phyloP scores from a whole-genome alignment of 805 yeast genomes.

The Hanseniaspora thailandica region DNA sequence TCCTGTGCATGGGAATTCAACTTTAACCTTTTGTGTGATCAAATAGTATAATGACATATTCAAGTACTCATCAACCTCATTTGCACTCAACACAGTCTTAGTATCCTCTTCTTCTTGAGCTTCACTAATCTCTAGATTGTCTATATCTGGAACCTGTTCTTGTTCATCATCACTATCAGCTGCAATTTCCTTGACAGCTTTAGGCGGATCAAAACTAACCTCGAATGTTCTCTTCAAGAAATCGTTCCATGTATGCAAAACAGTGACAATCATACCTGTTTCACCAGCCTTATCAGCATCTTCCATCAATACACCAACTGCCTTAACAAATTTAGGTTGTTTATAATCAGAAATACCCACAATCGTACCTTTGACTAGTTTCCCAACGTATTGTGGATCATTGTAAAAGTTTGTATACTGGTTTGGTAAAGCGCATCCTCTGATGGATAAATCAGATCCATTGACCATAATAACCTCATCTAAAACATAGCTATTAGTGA shows the following conservation, averaged over 20 bases:
- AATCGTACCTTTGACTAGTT: conserved; percentile 40
- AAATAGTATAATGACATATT: conserved; percentile 60
- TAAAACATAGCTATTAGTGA: conserved; percentile 65
- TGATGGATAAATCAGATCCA: conserved; percentile 76
- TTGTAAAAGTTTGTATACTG: conserved; percentile 14
- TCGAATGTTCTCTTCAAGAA: conserved; percentile 44
- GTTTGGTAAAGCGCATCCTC: conserved; percentile 40
- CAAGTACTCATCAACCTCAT: conserved; percentile 67
- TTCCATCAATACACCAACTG: conserved; percentile 44
- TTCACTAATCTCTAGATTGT: conserved; percentile 18
- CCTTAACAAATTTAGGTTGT: conserved; percentile 52
- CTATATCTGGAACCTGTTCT: conserved; percentile 13
- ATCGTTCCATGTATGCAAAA: conserved; percentile 61
- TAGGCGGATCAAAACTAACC: conserved; percentile 35
- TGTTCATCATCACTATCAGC: conserved; percentile 15
- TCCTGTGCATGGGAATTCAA: conserved; percentile 56
- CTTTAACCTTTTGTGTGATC: conserved; percentile 38
- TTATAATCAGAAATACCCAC: conserved; percentile 61
- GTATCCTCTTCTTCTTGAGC: conserved; percentile 20
- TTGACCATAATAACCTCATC: conserved; percentile 42
- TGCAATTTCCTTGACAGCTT: conserved; percentile 17
- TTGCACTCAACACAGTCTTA: conserved; percentile 35
- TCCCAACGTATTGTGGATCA: neutral
- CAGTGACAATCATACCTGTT: conserved; percentile 66
- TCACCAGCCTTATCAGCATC: conserved; percentile 40